These are phyloP conservation scores for Solanum aculeatissimum DNA, from an alignment of 305 asterid species.

Conservation along the genomic window DNA sequence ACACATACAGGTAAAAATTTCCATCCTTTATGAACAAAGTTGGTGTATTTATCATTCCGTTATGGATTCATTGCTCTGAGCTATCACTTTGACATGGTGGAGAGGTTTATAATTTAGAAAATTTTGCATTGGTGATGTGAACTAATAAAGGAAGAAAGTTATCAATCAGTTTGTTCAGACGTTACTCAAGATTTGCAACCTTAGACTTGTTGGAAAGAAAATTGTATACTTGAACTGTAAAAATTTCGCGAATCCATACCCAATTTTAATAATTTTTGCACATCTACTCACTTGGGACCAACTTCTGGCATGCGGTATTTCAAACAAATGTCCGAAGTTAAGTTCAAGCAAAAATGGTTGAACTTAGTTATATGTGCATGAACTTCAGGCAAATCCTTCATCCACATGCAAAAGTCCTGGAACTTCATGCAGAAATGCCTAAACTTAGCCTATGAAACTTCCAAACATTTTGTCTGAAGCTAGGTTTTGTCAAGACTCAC, in stretches of 20 bases:
- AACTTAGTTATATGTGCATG: neutral
- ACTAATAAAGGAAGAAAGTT: neutral
- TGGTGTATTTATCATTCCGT: neutral
- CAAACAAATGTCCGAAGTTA: neutral
- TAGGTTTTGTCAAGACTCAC: neutral
- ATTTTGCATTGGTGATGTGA: neutral
- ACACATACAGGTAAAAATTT: constrained; percentile 50
- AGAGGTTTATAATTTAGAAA: neutral
- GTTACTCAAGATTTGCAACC: neutral
- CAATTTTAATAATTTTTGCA: neutral
- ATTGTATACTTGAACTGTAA: neutral
- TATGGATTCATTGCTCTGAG: neutral
- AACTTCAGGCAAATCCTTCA: neutral
- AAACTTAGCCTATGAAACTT: neutral
- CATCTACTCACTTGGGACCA: neutral
- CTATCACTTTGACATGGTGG: neutral
- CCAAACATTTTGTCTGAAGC: neutral
- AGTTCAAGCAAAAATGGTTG: neutral
- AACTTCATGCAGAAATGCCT: neutral
- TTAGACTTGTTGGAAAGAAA: neutral
- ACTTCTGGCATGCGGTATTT: neutral
- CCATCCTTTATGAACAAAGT: neutral
- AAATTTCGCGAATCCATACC: neutral
- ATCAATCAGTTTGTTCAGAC: neutral
- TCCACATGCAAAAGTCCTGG: neutral